A percentile compares a stretch with the other conserved stretches of the same genome.
Conservation (phyloP, 805 yeast genomes). For the Candida endomychidarum region DNA sequence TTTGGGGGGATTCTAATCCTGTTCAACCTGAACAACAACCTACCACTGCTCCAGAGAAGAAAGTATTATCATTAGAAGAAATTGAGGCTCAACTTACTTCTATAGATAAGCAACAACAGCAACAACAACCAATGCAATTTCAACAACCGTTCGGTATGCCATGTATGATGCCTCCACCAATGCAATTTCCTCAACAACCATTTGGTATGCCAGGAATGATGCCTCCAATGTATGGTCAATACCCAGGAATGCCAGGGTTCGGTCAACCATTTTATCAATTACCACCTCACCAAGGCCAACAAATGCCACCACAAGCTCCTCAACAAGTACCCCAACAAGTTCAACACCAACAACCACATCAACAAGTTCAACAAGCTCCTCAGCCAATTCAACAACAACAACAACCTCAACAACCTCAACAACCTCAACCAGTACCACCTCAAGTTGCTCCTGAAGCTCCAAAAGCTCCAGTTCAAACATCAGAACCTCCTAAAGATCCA, state of each 20-base stretch:
- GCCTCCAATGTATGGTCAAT: slow-evolving; percentile 18
- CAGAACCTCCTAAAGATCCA: background rate
- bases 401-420: slow-evolving; percentile 4
- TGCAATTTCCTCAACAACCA: slow-evolving; percentile 10
- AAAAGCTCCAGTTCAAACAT: slow-evolving; percentile 4
- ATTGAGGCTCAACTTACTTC: slow-evolving; percentile 75
- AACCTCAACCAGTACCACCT: slow-evolving; percentile 3
- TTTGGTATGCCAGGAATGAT: slow-evolving; percentile 11
- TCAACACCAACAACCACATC: background rate
- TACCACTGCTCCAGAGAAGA: slow-evolving; percentile 31
- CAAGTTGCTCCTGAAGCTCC: background rate
- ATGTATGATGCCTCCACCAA: slow-evolving; percentile 45
- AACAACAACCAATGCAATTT: slow-evolving; percentile 20
- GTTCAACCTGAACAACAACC: slow-evolving; percentile 16
- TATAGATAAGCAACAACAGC: slow-evolving; percentile 33
- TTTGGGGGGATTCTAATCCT: slow-evolving; percentile 42
- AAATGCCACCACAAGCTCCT: slow-evolving; percentile 10
- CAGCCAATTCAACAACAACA: slow-evolving; percentile 1
- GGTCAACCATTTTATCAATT: slow-evolving; percentile 18
- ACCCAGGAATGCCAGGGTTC: slow-evolving; percentile 13
- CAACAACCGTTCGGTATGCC: slow-evolving; percentile 38
- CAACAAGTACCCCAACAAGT: slow-evolving; percentile 14
- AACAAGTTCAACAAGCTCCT: slow-evolving; percentile 6
- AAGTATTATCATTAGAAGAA: slow-evolving; percentile 73
- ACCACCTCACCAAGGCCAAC: slow-evolving; percentile 12